phyloP scores from a whole-genome alignment of 2,329 filamentous ascomycete genomes.

The Botrytis medusae region DNA sequence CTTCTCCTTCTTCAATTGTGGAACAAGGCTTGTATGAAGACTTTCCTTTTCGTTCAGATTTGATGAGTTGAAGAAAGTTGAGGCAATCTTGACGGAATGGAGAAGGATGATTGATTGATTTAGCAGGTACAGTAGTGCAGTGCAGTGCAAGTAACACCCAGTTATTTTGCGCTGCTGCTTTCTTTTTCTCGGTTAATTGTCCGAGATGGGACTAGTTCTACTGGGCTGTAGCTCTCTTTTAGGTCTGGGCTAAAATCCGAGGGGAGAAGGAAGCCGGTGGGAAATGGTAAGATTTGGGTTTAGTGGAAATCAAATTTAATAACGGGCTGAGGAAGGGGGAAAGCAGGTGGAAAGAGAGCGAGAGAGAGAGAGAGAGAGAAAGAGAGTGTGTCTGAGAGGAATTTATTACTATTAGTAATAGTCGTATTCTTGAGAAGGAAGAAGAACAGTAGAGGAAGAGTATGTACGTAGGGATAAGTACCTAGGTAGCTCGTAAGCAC shows the following conservation, averaged over 20 bases:
- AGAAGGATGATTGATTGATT: slow-evolving; percentile 22
- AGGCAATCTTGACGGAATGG: slow-evolving; percentile 13
- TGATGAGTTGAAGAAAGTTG: slow-evolving; percentile 20
- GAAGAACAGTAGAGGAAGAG: background rate
- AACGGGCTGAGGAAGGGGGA: background rate
- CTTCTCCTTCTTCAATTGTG: slow-evolving; percentile 1
- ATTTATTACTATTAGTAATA: background rate
- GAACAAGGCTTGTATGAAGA: slow-evolving; percentile 12
- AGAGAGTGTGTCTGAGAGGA: background rate
- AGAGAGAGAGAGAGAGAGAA: background rate
- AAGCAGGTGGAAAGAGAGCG: too few relatives aligned
- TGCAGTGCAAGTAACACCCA: background rate
- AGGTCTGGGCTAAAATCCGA: slow-evolving; percentile 11
- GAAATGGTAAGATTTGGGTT: slow-evolving; percentile 2
- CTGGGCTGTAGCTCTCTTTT: slow-evolving; percentile 8
- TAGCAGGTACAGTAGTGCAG: slow-evolving; percentile 9
- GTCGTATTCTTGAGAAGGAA: background rate
- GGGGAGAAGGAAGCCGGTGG: slow-evolving; percentile 6
- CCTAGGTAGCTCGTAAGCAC: background rate
- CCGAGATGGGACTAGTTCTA: background rate
- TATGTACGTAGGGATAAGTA: background rate
- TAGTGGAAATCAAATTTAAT: slow-evolving; percentile 9
- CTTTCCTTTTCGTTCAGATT: background rate
- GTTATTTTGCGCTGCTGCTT: slow-evolving; percentile 11
- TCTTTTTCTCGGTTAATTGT: slow-evolving; percentile 5